phyloP scores from a whole-genome alignment of 345 rosid species.

The Xanthoceras sorbifolium region DNA sequence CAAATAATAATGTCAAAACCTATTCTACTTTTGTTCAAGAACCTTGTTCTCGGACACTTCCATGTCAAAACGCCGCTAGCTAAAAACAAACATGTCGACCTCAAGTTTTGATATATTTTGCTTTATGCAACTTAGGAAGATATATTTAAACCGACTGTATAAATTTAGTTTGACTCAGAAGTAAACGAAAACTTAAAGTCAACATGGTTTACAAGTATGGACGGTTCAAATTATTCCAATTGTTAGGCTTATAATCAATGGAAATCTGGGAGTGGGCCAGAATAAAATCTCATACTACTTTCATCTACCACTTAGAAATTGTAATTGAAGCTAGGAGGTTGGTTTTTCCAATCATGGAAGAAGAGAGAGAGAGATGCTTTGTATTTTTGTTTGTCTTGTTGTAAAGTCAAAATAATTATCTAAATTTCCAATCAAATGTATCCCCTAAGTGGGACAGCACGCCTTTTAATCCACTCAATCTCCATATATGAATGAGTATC shows the following conservation, averaged over 20 bases:
- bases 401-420: conserved; percentile 17
- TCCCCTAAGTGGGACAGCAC: conserved; percentile 33
- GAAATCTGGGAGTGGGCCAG: conserved; percentile 20
- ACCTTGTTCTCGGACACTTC: too few relatives aligned
- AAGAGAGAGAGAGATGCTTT: neutral
- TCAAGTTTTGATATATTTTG: too few relatives aligned
- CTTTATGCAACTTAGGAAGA: too few relatives aligned
- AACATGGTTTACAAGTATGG: conserved; percentile 1
- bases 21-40: too few relatives aligned
- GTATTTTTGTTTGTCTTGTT: conserved; percentile 2
- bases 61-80: too few relatives aligned
- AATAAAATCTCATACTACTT: neutral
- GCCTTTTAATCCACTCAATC: conserved; percentile 14
- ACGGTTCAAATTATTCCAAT: conserved; percentile 2
- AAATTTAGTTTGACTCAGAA: neutral
- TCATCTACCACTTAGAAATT: neutral
- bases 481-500: too few relatives aligned
- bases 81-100: too few relatives aligned
- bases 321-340: neutral
- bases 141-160: neutral
- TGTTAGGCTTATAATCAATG: neutral
- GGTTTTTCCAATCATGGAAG: conserved; percentile 15
- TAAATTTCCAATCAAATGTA: conserved; percentile 20
- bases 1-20: too few relatives aligned
- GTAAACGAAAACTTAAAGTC: neutral